phyloP scores from a whole-genome alignment of 257 asterid genomes.

The Solanum tarapatanum region DNA sequence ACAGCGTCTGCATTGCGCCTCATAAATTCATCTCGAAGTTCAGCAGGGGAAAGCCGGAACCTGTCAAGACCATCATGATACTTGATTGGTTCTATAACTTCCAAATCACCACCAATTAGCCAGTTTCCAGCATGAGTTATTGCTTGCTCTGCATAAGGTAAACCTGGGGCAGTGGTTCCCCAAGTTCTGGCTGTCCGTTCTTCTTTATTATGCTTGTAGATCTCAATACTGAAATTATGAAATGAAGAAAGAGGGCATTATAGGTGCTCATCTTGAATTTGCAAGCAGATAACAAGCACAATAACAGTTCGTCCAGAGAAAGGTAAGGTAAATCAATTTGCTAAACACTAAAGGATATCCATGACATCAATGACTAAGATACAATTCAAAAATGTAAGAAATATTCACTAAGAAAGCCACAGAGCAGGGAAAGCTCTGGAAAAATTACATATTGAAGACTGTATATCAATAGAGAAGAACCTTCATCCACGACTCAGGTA shows the following conservation, averaged over 20 bases:
- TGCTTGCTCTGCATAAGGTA: conserved; percentile 74
- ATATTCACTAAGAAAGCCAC: not conserved
- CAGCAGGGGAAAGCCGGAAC: conserved; percentile 76
- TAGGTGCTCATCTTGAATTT: not conserved
- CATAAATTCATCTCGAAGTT: conserved; percentile 62
- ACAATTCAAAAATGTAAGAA: not conserved
- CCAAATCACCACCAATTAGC: conserved; percentile 87
- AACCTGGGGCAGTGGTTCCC: conserved; percentile 87
- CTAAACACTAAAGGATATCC: not conserved
- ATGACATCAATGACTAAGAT: not conserved
- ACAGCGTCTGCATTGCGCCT: conserved; percentile 83
- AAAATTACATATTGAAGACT: not conserved
- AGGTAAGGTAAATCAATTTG: not conserved
- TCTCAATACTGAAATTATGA: conserved; percentile 53
- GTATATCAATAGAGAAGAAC: not conserved
- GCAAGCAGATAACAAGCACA: not conserved
- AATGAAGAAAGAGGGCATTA: not conserved
- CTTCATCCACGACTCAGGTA: not conserved
- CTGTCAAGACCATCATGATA: conserved; percentile 71
- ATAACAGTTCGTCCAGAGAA: not conserved
- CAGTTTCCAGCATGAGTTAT: conserved; percentile 68
- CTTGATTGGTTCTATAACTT: conserved; percentile 61
- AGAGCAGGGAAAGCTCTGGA: not conserved
- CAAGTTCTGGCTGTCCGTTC: conserved; percentile 88
- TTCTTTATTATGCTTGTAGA: conserved; percentile 89